A percentile compares a stretch with the other conserved stretches of the same genome.
These are phyloP conservation scores for Aureobasidium sp. DNA, from an alignment of 2,329 filamentous ascomycete genomes.

Conservation along the genomic window DNA sequence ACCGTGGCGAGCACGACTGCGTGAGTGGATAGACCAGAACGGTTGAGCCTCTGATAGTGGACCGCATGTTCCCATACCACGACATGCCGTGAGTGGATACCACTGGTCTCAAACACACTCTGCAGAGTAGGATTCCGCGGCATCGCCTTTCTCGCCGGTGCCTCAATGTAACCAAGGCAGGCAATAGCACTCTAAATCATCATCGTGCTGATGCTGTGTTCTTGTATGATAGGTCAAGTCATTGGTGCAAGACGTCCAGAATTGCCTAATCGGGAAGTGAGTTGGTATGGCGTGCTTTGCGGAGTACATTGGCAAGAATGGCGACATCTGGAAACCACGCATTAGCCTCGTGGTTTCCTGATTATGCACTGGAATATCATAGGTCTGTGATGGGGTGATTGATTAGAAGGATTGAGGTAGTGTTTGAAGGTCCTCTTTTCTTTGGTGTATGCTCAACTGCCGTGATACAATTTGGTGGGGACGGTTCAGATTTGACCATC, in stretches of 20 bases:
- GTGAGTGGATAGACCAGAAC: background rate
- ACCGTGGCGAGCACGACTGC: background rate
- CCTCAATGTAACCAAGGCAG: too few species aligned
- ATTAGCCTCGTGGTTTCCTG: conserved; percentile 8
- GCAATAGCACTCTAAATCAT: background rate
- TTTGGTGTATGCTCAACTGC: background rate
- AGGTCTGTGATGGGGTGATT: conserved; percentile 4
- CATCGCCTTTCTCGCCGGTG: conserved; percentile 11
- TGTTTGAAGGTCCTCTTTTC: background rate
- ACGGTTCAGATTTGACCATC: background rate
- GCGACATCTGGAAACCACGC: conserved; percentile 9
- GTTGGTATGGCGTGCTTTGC: conserved; percentile 17
- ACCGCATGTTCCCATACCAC: background rate
- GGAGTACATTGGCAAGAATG: conserved; percentile 13
- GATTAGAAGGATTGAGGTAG: background rate
- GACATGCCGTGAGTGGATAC: background rate
- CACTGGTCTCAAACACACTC: background rate
- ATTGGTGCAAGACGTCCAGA: conserved; percentile 4
- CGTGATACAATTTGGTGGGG: background rate
- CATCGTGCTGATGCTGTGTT: background rate
- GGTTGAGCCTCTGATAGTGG: conserved; percentile 19
- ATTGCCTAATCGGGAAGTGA: conserved; percentile 15
- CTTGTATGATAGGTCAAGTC: background rate
- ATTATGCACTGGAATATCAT: conserved; percentile 1
- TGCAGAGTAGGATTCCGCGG: conserved; percentile 7